phyloP scores from a whole-genome alignment of 768 basidiomycete species.

The Amanita rubescens region DNA sequence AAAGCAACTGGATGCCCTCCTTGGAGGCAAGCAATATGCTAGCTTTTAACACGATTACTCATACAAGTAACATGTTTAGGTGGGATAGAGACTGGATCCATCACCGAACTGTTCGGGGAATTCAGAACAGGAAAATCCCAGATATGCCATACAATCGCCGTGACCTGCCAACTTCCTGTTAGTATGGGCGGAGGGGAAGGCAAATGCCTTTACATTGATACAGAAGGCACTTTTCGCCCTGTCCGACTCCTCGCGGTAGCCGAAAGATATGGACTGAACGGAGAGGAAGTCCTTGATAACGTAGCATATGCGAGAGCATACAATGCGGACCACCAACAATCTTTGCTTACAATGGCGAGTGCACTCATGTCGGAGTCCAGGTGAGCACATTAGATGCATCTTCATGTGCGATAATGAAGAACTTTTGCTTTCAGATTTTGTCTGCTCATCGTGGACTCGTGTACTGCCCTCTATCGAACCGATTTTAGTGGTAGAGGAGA shows the following conservation, averaged over 20 bases:
- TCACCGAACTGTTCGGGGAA: constrained; percentile 97
- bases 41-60: constrained; percentile 8
- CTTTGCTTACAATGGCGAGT: constrained; percentile 83
- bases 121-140: constrained; percentile 99
- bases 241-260: constrained; percentile 91
- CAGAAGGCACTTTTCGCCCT: constrained; percentile 98
- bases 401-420: background rate
- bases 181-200: constrained; percentile 99
- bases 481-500: constrained; percentile 96
- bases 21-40: constrained; percentile 61
- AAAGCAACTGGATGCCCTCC: constrained; percentile 89
- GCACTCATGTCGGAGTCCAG: constrained; percentile 99
- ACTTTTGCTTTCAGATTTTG: constrained; percentile 63
- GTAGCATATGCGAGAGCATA: constrained; percentile 98
- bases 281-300: constrained; percentile 97
- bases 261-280: constrained; percentile 93
- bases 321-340: constrained; percentile 95
- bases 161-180: constrained; percentile 95
- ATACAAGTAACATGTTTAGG: constrained; percentile 34
- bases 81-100: constrained; percentile 96
- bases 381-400: constrained; percentile 33
- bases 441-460: constrained; percentile 92
- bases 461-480: constrained; percentile 90
- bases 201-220: constrained; percentile 98
- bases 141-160: constrained; percentile 95